Base-by-base conservation (phyloP, 139 green algal species). In the Haematococcus sp. region DNA sequence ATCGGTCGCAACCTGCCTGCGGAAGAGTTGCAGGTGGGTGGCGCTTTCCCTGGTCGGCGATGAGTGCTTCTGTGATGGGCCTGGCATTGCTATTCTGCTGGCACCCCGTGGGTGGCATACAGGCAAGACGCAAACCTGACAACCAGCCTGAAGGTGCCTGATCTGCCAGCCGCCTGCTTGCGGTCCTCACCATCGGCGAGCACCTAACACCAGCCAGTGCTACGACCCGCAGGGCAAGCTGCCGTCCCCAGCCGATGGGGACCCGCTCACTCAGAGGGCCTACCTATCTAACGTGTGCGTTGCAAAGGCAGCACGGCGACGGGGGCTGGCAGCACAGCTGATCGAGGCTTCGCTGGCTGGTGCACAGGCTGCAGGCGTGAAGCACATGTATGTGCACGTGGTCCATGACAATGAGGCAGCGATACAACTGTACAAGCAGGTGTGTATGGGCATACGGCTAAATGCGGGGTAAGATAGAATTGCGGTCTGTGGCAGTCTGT, bases 281-380 rank as follows among this genome's bases (percentile, higher is more conserved):
- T 96, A 96, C 74, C 76, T 96, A 4, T 90, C 80, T 74, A 96
- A 96, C 51, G 87, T 96, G 4, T 94, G 89, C 60, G 84, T 90
- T 1, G 76, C 88, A 20, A 33, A 58, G 11, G 69, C 71, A 0
- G 84, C 83, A 11, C 73, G 88, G 44, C 61, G 89, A 43, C 68
- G 73, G n/a, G 85, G 85, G 1, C 35, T 90, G 23, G 85, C 79
- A 7, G 40, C 70, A 23, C 17, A 25, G 34, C 74, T 89, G 49
- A 83, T 88, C 15, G 4, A 74, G 32, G 31, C 44, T 16, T 75
- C 59, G 23, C 46, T 67, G 65, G 31, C 20, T 3, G 35, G 54
- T 27, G 66, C 70, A 22, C 20, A 33, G 60, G 17, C 30, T 23
- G n/a, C 64, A 13, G 85, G 86, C 25, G 71, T 86, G 5, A 13